phyloP scores from a whole-genome alignment of 306 rosid species.

The Cucurbita moschata region DNA sequence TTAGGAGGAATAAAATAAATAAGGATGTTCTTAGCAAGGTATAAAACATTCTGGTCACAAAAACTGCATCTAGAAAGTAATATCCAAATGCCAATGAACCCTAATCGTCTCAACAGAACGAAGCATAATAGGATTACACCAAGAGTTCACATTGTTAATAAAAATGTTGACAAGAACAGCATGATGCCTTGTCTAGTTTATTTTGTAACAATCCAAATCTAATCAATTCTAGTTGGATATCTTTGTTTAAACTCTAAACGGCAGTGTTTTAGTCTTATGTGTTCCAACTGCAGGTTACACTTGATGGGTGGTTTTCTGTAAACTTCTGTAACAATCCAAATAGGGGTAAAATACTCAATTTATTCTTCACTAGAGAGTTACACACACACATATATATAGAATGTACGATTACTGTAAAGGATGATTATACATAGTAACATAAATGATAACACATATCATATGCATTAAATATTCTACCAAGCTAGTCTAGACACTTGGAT shows the following conservation, averaged over 20 bases:
- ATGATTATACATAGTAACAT: too few species aligned
- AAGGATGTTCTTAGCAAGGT: neutral
- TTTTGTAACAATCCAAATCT: neutral
- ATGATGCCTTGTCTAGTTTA: too few species aligned
- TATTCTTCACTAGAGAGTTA: too few species aligned
- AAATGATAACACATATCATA: neutral
- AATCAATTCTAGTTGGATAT: neutral
- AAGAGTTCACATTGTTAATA: neutral
- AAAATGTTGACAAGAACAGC: neutral
- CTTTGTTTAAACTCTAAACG: neutral
- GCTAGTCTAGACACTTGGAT: neutral
- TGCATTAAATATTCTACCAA: neutral
- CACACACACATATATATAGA: too few species aligned
- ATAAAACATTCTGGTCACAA: neutral
- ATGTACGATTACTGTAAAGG: too few species aligned
- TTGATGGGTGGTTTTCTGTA: neutral
- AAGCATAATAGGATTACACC: neutral
- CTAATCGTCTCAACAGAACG: neutral
- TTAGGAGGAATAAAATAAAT: neutral
- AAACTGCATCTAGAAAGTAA: neutral
- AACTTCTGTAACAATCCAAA: neutral
- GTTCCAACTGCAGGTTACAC: neutral
- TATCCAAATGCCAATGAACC: neutral
- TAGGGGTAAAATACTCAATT: too few species aligned
- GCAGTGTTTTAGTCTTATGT: neutral